Percentiles rank a stretch among this genome's conserved stretches.
Conservation (phyloP, 192 early-diverging fungal species). For the Gamsiella multidivaricata region DNA sequence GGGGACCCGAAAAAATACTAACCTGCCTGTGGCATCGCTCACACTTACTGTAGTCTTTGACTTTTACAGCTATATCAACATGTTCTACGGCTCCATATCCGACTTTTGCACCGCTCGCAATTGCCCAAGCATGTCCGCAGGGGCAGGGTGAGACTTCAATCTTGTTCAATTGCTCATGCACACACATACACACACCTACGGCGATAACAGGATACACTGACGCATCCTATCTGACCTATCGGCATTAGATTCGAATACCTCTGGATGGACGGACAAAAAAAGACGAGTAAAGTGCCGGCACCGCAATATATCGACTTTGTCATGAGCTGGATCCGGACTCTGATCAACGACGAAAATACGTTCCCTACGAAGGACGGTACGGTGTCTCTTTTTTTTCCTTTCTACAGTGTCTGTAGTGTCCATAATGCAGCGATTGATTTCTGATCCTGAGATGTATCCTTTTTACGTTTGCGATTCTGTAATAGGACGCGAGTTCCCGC, state of each 20-base stretch:
- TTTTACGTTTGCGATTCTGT: no score
- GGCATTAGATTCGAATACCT: slow-evolving; percentile 88
- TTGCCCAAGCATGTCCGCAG: slow-evolving; percentile 90
- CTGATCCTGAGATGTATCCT: no score
- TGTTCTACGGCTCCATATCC: slow-evolving; percentile 89
- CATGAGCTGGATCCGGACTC: slow-evolving; percentile 85
- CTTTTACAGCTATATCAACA: slow-evolving; percentile 92
- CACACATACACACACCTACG: neutral
- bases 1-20: neutral
- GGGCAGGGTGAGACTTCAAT: slow-evolving; percentile 68
- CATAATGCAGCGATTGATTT: no score
- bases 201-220: neutral
- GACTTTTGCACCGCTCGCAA: slow-evolving; percentile 87
- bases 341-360: slow-evolving; percentile 87
- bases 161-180: neutral
- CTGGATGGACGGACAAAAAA: slow-evolving; percentile 90
- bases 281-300: slow-evolving; percentile 83
- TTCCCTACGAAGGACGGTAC: slow-evolving; percentile 95
- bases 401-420: no score
- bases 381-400: neutral
- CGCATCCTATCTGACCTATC: neutral
- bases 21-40: neutral
- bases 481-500: slow-evolving; percentile 87
- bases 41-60: slow-evolving; percentile 72
- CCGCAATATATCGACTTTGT: slow-evolving; percentile 97